These are phyloP conservation scores for Globisporangium paddicum DNA, from an alignment of 352 stramenopile genomes.

Conservation along the genomic window DNA sequence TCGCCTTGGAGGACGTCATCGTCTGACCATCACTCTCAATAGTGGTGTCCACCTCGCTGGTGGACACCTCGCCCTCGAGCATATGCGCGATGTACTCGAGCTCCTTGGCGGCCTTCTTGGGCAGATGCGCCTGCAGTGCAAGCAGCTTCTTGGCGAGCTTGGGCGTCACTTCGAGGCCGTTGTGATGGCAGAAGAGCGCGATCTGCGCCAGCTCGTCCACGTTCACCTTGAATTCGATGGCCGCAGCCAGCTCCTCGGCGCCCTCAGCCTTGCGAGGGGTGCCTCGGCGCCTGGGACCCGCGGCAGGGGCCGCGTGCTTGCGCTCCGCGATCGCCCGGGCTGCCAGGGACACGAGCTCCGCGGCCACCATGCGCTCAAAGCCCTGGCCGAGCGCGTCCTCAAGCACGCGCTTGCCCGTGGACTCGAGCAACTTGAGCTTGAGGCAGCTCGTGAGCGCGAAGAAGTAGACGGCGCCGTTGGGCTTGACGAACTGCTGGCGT, in stretches of 20 bases:
- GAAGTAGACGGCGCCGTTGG: slow-evolving; percentile 69
- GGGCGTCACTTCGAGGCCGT: slow-evolving; percentile 38
- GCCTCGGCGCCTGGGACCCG: slow-evolving; percentile 18
- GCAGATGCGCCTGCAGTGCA: slow-evolving; percentile 33
- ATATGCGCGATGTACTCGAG: slow-evolving; percentile 36
- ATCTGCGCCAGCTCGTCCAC: slow-evolving; percentile 41
- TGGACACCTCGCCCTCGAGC: slow-evolving; percentile 13
- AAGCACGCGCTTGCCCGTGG: slow-evolving; percentile 41
- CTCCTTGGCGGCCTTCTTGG: slow-evolving; percentile 34
- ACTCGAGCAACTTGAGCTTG: slow-evolving; percentile 42
- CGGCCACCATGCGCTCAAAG: slow-evolving; percentile 24
- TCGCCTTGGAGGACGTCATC: neutral
- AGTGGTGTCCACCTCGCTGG: neutral
- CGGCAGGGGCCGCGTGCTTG: slow-evolving; percentile 5
- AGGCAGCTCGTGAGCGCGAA: slow-evolving; percentile 63
- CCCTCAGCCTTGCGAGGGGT: slow-evolving; percentile 5
- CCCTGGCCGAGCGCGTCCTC: slow-evolving; percentile 48
- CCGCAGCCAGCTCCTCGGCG: neutral
- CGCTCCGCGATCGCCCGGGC: slow-evolving; percentile 19
- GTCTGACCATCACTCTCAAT: slow-evolving; percentile 3
- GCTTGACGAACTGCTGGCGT: slow-evolving; percentile 68
- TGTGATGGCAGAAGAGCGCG: slow-evolving; percentile 51
- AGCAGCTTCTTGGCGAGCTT: slow-evolving; percentile 35
- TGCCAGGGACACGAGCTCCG: slow-evolving; percentile 26
- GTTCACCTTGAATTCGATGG: slow-evolving; percentile 22